Base-by-base conservation (phyloP, 257 asterid genomes). In the Leptodermis oblonga region DNA sequence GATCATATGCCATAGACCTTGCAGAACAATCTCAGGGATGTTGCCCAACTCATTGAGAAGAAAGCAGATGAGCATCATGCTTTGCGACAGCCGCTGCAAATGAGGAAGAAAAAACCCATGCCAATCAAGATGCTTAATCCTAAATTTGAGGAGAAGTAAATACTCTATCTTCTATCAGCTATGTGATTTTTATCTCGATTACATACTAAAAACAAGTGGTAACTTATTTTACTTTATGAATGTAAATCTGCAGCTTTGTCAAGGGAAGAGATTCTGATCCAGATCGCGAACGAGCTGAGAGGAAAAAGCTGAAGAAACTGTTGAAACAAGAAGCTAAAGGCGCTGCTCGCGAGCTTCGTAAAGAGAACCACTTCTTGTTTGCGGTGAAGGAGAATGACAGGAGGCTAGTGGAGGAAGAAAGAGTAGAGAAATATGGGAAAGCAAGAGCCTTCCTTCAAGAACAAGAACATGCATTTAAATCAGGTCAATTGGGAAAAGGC, bases 231-330 rank as follows among this genome's bases (percentile, higher is more conserved):
- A 69, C 51, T 51, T 62, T 22, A 45, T 77, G 71, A 22, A 73
- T 75, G 28, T 43, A 26, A 33, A 63, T 28, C 15, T 84, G 74
- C 92, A 94, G 99, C 85, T 94, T 79, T 70, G 90, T 89, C 5
- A 94, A 94, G 82, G 99, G 97, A 53, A 85, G 99, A 77, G 99
- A 94, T 67, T 94, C 91, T 33, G 97, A 94, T 68, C 99, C 97
- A n/a, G 97, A 94, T 53, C 90, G 97, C 3, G 97, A 89, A 20
- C 81, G 97, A 75, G 92, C 95, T 51, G 96, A 87, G 80, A 74
- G 36, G 80, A 87, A 81, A 71, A 89, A 91, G 74, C 22, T 94
- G 75, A 89, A 77, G 86, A 89, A 83, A 72, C 88, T 72, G 4
- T 25, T 89, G 28, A 78, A 79, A 65, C 80, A 80, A 68, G 97